These are phyloP conservation scores for Dovyalis caffra DNA, from an alignment of 345 rosid genomes.

Conservation along the genomic window DNA sequence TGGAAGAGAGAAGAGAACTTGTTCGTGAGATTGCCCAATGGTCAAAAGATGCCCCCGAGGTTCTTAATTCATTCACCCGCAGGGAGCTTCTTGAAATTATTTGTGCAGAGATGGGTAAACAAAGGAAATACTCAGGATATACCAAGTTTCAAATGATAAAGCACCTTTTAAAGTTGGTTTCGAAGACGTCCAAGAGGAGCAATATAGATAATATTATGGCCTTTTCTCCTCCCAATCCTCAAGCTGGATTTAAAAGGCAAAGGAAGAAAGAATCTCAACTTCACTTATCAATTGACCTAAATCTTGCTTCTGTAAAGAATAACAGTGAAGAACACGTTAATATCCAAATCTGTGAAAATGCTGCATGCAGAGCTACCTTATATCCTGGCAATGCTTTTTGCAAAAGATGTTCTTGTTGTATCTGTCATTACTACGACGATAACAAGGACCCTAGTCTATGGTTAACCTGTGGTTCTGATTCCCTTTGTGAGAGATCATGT, in stretches of 20 bases:
- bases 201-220: conserved; percentile 3
- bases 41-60: conserved; percentile 56
- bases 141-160: conserved; percentile 73
- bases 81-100: conserved; percentile 76
- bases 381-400: conserved; percentile 52
- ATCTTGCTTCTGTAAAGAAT: conserved; percentile 16
- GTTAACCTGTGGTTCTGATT: conserved; percentile 68
- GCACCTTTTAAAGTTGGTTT: conserved; percentile 61
- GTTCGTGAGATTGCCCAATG: conserved; percentile 57
- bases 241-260: conserved; percentile 40
- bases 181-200: conserved; percentile 36
- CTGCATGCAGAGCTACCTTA: conserved; percentile 60
- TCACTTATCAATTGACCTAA: conserved; percentile 24
- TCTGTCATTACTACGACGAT: conserved; percentile 69
- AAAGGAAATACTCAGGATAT: conserved; percentile 69
- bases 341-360: conserved; percentile 53
- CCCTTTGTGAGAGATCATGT: conserved; percentile 47
- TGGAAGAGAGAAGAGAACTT: conserved; percentile 67
- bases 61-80: conserved; percentile 69
- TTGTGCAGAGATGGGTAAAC: conserved; percentile 86
- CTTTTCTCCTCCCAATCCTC: conserved; percentile 18
- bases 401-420: conserved; percentile 83
- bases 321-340: conserved; percentile 30
- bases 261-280: conserved; percentile 34
- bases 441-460: conserved; percentile 88